These are phyloP conservation scores for Botrytis medusae DNA, from an alignment of 2,329 filamentous ascomycete species.

Conservation along the genomic window DNA sequence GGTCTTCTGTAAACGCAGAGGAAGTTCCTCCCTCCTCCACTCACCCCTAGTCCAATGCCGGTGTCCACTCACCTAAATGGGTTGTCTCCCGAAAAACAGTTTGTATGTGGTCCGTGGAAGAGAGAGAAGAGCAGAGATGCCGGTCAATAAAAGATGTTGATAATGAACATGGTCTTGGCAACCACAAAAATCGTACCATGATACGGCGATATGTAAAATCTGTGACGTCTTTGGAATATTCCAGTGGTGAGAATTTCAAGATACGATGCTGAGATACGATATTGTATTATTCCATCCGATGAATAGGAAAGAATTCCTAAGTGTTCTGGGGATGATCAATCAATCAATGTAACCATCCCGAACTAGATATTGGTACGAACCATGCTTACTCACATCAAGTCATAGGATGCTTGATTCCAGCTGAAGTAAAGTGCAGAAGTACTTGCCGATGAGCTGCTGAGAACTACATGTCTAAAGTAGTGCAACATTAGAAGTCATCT, in stretches of 20 bases:
- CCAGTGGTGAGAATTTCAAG: background rate
- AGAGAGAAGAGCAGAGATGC: background rate
- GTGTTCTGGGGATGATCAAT: background rate
- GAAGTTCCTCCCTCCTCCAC: background rate
- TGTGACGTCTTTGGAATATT: slow-evolving; percentile 1
- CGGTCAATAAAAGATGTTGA: background rate
- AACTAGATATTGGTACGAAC: background rate
- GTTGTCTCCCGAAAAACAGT: background rate
- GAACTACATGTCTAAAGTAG: background rate
- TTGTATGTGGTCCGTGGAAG: background rate
- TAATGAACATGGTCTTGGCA: slow-evolving; percentile 1
- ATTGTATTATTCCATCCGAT: background rate
- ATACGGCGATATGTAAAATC: background rate
- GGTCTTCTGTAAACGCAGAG: background rate
- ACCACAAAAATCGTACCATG: background rate
- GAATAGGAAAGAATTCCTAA: background rate
- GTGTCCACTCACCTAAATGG: background rate
- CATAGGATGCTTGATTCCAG: background rate
- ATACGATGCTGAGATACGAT: background rate
- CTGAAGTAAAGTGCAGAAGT: background rate
- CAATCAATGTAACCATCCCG: background rate
- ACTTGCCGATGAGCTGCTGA: background rate
- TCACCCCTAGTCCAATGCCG: background rate
- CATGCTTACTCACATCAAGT: background rate
- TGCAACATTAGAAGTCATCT: background rate